Base-by-base conservation (phyloP, 176 grass and related monocot species). In the Carex cristatella region DNA sequence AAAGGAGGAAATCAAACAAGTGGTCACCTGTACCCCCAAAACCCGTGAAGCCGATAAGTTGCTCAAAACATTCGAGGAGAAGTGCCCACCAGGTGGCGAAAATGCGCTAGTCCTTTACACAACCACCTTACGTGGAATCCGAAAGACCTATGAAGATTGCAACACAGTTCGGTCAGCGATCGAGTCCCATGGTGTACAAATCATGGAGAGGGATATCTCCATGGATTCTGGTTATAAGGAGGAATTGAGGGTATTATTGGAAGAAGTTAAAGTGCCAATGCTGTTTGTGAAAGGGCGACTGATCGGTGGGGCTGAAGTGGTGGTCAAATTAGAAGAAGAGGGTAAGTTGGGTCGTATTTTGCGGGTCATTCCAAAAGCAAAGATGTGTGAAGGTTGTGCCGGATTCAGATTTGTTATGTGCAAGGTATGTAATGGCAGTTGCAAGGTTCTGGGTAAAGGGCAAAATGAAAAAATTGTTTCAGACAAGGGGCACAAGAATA, bases 141-240 rank as follows among this genome's bases (percentile, higher is more conserved):
- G 92, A 18, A 84, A 91, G 81, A 98, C 95, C 30, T 98, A 91
- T 78, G 91, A 98, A 85, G 92, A 98, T 31, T 98, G 95, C 87
- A 98, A 98, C 84, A 86, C 84, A 19, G 95, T 94, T 74, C 88
- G 95, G 27, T 92, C 92, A 0, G 74, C 75, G 54, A 89, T 99
- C 33, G 93, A 95, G 61, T 85, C 88, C 10, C 88, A 94, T 76
- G 89, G 93, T 72, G 91, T 99, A 42, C 86, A 92, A 84, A 79
- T 94, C 68, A 91, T 89, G 71, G 96, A 99, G 87, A 89, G 96
- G 57, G 96, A 99, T 92, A 92, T 99, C 85, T 99, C 96, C 75
- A 99, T 99, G 96, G 96, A 99, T 87, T 94, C 93, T 10, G 96
- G 96, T 2, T 99, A 99, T 87, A 90, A 86, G 67, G 93, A 99